Percentiles rank a stretch among this genome's conserved stretches.
These are phyloP conservation scores for Globisporangium acanthophoron DNA, from an alignment of 352 stramenopile species.

Conservation along the genomic window DNA sequence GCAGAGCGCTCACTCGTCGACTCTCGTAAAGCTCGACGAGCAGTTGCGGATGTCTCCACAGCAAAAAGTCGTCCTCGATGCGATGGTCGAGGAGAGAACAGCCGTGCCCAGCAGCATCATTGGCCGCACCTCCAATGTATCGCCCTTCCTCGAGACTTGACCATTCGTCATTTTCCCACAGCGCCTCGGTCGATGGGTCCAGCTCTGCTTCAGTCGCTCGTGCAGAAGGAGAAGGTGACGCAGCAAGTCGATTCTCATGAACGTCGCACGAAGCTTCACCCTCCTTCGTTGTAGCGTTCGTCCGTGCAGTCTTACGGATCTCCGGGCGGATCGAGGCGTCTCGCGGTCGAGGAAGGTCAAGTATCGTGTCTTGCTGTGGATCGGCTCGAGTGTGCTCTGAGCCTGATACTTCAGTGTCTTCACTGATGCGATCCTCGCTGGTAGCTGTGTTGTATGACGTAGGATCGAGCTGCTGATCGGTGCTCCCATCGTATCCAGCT, in stretches of 20 bases:
- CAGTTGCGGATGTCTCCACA: slow-evolving; percentile 33
- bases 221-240: not conserved
- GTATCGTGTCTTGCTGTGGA: no score
- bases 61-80: slow-evolving; percentile 19
- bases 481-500: no score
- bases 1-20: slow-evolving; percentile 10
- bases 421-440: no score
- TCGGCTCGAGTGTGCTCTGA: no score
- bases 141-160: slow-evolving; percentile 45
- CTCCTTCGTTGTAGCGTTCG: no score
- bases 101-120: slow-evolving; percentile 1
- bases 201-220: not conserved
- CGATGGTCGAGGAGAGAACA: not conserved
- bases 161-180: slow-evolving; percentile 46
- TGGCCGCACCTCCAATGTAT: slow-evolving; percentile 14
- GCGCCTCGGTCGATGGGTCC: not conserved
- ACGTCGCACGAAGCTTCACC: not conserved
- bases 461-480: no score
- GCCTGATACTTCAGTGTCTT: no score
- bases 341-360: no score
- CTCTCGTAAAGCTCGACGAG: slow-evolving; percentile 26
- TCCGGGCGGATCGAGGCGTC: no score
- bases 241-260: not conserved
- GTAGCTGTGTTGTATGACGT: no score
- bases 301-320: no score